Evolutionary conservation across 2,329 filamentous ascomycete genomes (phyloP).

Genomic region (Ceratocystiopsis brevicomis): DNA sequence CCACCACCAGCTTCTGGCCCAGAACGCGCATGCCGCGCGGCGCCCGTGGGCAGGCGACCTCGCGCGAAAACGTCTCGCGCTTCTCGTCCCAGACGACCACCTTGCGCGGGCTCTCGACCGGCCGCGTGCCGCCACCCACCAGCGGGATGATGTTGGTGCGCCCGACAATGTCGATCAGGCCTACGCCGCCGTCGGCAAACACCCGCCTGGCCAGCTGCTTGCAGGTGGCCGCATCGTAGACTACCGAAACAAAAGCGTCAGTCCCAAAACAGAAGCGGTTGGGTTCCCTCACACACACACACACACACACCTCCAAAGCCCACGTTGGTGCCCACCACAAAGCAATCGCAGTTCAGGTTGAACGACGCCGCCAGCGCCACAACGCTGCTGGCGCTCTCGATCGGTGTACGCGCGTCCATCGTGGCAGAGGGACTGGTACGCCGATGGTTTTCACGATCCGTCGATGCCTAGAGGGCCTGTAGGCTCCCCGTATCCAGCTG

Average conservation of each 20-base stretch:
- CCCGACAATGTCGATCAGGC: conserved; percentile 70
- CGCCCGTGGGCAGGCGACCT: conserved; percentile 65
- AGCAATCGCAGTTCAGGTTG: conserved; percentile 69
- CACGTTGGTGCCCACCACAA: conserved; percentile 47
- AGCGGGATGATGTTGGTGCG: conserved; percentile 74
- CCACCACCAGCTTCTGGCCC: conserved; percentile 57
- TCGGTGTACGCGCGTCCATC: conserved; percentile 81
- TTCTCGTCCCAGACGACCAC: conserved; percentile 85
- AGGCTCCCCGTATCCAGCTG: no score
- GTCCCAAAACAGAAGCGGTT: no score
- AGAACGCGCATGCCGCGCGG: conserved; percentile 66
- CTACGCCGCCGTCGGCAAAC: conserved; percentile 59
- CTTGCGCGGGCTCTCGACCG: conserved; percentile 78
- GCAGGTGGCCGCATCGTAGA: conserved; percentile 56
- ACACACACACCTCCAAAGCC: conserved; percentile 10
- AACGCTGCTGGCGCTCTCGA: conserved; percentile 57
- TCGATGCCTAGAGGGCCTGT: no score
- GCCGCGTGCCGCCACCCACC: conserved; percentile 69
- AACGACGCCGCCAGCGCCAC: conserved; percentile 69
- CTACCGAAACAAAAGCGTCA: conserved; percentile 20
- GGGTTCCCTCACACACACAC: conserved; percentile 4
- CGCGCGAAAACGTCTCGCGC: conserved; percentile 50
- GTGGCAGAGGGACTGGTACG: conserved; percentile 8
- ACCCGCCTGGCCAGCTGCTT: conserved; percentile 46
- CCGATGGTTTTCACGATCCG: no score